These are phyloP conservation scores for Eucalyptus grandis DNA, from an alignment of 345 rosid species.

Conservation along the genomic window DNA sequence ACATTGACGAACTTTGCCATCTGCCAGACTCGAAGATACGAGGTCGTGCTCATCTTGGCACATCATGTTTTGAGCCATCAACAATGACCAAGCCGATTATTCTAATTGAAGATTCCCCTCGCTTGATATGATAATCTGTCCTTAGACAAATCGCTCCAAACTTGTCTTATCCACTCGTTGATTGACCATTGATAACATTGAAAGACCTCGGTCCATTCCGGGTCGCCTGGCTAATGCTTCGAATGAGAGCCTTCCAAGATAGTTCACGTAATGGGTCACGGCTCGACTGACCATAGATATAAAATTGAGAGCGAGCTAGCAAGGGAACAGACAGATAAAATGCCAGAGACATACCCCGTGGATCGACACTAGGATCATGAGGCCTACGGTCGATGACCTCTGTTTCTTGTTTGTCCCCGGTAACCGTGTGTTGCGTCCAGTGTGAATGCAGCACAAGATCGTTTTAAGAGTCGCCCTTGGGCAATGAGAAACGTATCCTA, in stretches of 20 bases:
- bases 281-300: not conserved
- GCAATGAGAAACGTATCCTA: not conserved
- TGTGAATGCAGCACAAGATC: slow-evolving; percentile 10
- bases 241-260: not conserved
- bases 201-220: not conserved
- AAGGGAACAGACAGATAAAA: not conserved
- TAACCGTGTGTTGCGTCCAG: slow-evolving; percentile 69
- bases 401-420: slow-evolving; percentile 66
- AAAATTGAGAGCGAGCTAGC: not conserved
- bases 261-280: not conserved
- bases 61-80: not conserved
- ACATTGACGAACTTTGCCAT: not conserved
- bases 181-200: not conserved
- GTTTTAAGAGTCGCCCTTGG: not conserved
- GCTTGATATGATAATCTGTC: not conserved
- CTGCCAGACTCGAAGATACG: not conserved
- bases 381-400: slow-evolving; percentile 83
- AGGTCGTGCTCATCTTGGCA: not conserved
- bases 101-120: not conserved
- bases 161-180: not conserved
- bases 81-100: not conserved
- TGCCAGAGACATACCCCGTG: slow-evolving; percentile 39
- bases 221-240: not conserved
- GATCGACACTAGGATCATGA: slow-evolving; percentile 81
- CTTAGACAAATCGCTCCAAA: not conserved